A percentile compares a stretch with the other conserved stretches of the same genome.
Evolutionary conservation across 805 yeast species (phyloP).

Genomic region (Lipomyces yamanashiensis): DNA sequence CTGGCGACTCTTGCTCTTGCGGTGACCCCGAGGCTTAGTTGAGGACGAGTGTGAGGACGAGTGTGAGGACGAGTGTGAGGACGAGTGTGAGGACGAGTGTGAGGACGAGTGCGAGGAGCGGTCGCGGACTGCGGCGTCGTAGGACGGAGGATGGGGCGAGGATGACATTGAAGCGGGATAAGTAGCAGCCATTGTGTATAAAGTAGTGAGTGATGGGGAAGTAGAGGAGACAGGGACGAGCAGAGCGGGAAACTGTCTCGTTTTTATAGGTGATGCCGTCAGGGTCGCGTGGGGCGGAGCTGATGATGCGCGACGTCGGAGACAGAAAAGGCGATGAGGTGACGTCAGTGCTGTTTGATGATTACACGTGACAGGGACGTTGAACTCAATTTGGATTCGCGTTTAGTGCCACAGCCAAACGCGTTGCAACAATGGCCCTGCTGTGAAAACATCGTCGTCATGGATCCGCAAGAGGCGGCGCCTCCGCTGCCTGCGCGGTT

Average conservation of each 20-base stretch:
- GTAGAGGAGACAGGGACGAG: too few species aligned
- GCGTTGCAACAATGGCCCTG: not conserved
- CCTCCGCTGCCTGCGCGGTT: slow-evolving; percentile 34
- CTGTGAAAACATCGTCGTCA: not conserved
- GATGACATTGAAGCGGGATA: not conserved
- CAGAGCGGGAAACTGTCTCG: not conserved
- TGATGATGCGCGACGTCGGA: too few species aligned
- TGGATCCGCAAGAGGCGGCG: slow-evolving; percentile 10
- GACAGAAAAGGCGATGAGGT: slow-evolving; percentile 12
- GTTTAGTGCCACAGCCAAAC: not conserved
- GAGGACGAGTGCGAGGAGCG: not conserved
- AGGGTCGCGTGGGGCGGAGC: too few species aligned
- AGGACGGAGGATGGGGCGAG: not conserved
- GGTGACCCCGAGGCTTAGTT: not conserved
- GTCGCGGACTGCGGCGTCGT: not conserved
- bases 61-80: not conserved
- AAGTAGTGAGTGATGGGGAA: not conserved
- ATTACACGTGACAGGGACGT: slow-evolving; percentile 4
- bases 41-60: not conserved
- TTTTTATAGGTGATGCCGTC: not conserved
- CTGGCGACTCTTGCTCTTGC: not conserved
- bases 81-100: not conserved
- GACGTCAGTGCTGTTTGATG: slow-evolving; percentile 2
- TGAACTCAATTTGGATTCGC: not conserved
- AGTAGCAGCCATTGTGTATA: not conserved